phyloP scores from a whole-genome alignment of 768 basidiomycete genomes.

The Auricularia auricula-judae region DNA sequence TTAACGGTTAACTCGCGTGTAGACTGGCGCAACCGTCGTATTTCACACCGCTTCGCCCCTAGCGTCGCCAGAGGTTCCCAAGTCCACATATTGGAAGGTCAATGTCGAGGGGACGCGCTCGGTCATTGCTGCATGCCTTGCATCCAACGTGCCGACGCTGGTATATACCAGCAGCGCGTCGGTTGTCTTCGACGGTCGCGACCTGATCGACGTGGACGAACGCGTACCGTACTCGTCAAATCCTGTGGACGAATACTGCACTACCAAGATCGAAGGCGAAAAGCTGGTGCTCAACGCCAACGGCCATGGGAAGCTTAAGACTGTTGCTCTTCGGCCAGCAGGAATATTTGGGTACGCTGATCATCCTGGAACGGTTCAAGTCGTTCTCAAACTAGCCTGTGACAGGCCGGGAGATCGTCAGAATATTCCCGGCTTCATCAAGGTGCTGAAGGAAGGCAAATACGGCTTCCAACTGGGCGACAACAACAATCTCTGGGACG shows the following conservation, averaged over 20 bases:
- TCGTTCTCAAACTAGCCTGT: not conserved
- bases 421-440: conserved; percentile 64
- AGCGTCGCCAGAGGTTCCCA: conserved; percentile 51
- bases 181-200: conserved; percentile 73
- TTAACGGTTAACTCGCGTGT: not conserved
- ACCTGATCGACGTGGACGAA: conserved; percentile 83
- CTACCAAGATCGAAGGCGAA: conserved; percentile 87
- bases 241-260: conserved; percentile 85
- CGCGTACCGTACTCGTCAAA: conserved; percentile 62
- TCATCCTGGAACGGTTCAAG: not conserved
- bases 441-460: conserved; percentile 70
- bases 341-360: conserved; percentile 84
- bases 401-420: conserved; percentile 85
- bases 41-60: conserved; percentile 91
- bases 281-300: conserved; percentile 76
- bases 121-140: conserved; percentile 70
- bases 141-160: conserved; percentile 65
- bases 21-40: conserved; percentile 81
- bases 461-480: conserved; percentile 90
- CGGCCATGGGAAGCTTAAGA: conserved; percentile 70
- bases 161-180: conserved; percentile 94
- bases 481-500: conserved; percentile 90
- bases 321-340: conserved; percentile 83
- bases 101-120: conserved; percentile 88
- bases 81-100: conserved; percentile 74